A percentile compares a stretch with the other conserved stretches of the same genome.
Conservation (phyloP, 2,329 filamentous ascomycete genomes). For the Pseudocercospora crystallina region DNA sequence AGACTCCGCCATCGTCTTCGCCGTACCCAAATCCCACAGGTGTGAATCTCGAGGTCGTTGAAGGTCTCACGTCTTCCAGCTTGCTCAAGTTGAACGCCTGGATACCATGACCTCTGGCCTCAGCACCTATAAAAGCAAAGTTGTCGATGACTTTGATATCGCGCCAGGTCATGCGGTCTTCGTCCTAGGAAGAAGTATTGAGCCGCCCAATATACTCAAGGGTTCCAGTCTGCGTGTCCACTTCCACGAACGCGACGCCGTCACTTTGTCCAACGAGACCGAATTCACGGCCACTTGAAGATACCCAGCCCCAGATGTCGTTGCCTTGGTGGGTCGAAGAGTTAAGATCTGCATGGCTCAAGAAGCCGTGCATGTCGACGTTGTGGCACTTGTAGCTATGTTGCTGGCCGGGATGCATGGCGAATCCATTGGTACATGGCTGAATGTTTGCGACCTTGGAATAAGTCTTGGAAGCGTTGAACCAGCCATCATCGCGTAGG, state of each 20-base stretch:
- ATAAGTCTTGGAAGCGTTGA: not conserved
- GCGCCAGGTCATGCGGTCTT: constrained; percentile 45
- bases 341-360: constrained; percentile 54
- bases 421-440: not conserved
- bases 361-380: constrained; percentile 55
- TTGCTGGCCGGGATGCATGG: not conserved
- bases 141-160: constrained; percentile 50
- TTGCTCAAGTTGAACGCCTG: constrained; percentile 43
- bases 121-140: constrained; percentile 45
- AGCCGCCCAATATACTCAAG: constrained; percentile 55
- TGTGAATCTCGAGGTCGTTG: no score
- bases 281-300: constrained; percentile 54
- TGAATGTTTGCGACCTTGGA: not conserved
- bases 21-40: no score
- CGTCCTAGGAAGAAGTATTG: constrained; percentile 23
- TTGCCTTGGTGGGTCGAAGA: not conserved
- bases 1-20: no score
- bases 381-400: constrained; percentile 40
- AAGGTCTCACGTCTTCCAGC: no score
- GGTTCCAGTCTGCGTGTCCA: constrained; percentile 48
- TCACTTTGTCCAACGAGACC: constrained; percentile 56
- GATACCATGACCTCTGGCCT: constrained; percentile 54
- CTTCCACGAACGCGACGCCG: constrained; percentile 55
- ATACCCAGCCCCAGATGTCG: constrained; percentile 54
- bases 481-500: no score